Base-by-base conservation (phyloP, 2,329 filamentous ascomycete species). In the Aspergillus caelatus region DNA sequence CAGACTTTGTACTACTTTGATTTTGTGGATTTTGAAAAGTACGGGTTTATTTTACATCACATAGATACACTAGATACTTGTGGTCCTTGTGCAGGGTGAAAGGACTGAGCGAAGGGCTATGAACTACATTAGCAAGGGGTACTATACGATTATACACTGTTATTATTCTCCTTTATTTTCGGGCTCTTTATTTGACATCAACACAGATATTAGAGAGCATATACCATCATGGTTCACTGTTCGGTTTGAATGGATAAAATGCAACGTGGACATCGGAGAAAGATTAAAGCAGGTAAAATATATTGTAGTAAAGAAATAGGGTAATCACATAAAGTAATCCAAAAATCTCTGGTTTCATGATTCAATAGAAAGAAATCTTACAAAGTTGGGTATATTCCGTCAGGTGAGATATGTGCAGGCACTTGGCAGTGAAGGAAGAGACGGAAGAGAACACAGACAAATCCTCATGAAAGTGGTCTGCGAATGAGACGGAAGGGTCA, bases 331-430 rank as follows among this genome's bases (percentile, higher is more conserved):
- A 66, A 41, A 46, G 21, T 23, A 55, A 58, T 32, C 16, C n/a
- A 58, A 58, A 41, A 32, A 53, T 43, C 41, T 57, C 39, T 30
- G 21, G 48, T 48, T 50, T 28, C 39, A 58, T 58, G 52, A 36
- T 55, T 57, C 34, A 53, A 41, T 32, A 58, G 30, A 19, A 41
- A 41, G 30, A 61, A 30, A 50, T 32, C 45, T 48, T 53, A 57
- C 36, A 57, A 57, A 48, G 58, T 52, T 19, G 62, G 59, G 62
- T 64, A 64, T 64, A 62, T 58, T 39, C 62, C 59, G 62, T 61
- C 48, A 62, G 46, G 26, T 54, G 21, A 53, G 41, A 45, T 50
- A 48, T 54, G 39, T 54, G 56, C 52, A 58, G 21, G 43, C 56
- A 62, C 45, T 55, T 48, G 57, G 48, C 53, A 62, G 56, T 26